Percentiles rank a stretch among this genome's conserved stretches.
phyloP scores from a whole-genome alignment of 441 rosid species.

The Biscutella laevigata region DNA sequence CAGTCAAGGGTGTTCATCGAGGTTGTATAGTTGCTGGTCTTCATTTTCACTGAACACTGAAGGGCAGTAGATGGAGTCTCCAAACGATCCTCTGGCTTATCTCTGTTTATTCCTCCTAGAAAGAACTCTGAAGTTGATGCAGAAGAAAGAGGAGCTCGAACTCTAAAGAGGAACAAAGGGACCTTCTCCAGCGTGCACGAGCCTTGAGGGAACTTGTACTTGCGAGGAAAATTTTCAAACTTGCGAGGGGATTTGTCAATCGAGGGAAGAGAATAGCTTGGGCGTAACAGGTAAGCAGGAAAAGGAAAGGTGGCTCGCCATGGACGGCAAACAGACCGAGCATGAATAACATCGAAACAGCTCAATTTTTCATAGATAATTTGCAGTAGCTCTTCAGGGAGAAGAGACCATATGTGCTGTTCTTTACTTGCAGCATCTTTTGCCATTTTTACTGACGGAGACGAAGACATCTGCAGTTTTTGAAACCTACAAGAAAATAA shows the following conservation, averaged over 20 bases:
- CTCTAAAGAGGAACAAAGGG: slow-evolving; percentile 9
- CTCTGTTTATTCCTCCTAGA: background rate
- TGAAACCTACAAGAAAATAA: background rate
- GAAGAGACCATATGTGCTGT: background rate
- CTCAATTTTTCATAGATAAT: background rate
- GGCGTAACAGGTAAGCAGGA: background rate
- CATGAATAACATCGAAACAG: slow-evolving; percentile 6
- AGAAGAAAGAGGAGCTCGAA: background rate
- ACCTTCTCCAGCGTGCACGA: background rate
- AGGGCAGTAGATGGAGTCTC: background rate
- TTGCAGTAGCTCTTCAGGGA: slow-evolving; percentile 9
- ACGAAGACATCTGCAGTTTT: background rate
- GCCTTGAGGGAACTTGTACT: background rate
- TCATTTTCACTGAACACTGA: slow-evolving; percentile 12
- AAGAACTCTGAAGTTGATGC: background rate
- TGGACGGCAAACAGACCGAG: slow-evolving; percentile 8
- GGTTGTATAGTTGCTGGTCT: background rate
- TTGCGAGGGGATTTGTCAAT: background rate
- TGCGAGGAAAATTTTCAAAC: no score
- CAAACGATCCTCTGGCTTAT: background rate
- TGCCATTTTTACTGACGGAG: background rate
- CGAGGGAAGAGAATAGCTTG: slow-evolving; percentile 1
- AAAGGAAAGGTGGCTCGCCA: slow-evolving; percentile 6
- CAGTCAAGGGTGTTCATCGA: background rate
- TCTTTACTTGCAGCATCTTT: background rate